These are phyloP conservation scores for Nemania sp. DNA, from an alignment of 2,329 filamentous ascomycete genomes.

Conservation along the genomic window DNA sequence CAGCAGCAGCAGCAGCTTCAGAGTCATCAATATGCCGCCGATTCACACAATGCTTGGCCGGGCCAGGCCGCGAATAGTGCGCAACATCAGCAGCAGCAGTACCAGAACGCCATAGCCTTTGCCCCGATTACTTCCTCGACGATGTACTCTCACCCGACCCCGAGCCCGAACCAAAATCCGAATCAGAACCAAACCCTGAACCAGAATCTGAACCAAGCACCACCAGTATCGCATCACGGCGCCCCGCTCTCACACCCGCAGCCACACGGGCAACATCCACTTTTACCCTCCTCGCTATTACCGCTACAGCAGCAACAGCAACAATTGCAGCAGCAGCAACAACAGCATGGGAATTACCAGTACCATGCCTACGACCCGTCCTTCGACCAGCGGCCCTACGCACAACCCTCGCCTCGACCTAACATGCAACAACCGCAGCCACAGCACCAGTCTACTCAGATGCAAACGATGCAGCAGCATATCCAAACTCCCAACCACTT, in stretches of 20 bases:
- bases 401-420: constrained; percentile 26
- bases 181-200: constrained; percentile 13
- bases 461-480: constrained; percentile 44
- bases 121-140: neutral
- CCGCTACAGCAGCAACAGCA: constrained; percentile 35
- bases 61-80: constrained; percentile 30
- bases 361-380: constrained; percentile 40
- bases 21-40: constrained; percentile 30
- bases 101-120: constrained; percentile 14
- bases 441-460: constrained; percentile 23
- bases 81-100: constrained; percentile 18
- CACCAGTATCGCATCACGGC: constrained; percentile 19
- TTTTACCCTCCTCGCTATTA: constrained; percentile 5
- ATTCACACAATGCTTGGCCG: constrained; percentile 36
- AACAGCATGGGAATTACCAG: constrained; percentile 37
- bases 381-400: constrained; percentile 37
- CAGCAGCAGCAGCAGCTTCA: constrained; percentile 28
- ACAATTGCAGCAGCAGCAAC: constrained; percentile 33
- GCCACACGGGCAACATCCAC: constrained; percentile 33
- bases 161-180: neutral
- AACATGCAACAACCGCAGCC: neutral
- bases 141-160: constrained; percentile 13
- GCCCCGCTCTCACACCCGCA: constrained; percentile 31
- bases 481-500: constrained; percentile 41
- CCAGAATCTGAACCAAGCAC: constrained; percentile 29